Conservation (phyloP, 345 rosid genomes). For the Conringia planisiliqua region DNA sequence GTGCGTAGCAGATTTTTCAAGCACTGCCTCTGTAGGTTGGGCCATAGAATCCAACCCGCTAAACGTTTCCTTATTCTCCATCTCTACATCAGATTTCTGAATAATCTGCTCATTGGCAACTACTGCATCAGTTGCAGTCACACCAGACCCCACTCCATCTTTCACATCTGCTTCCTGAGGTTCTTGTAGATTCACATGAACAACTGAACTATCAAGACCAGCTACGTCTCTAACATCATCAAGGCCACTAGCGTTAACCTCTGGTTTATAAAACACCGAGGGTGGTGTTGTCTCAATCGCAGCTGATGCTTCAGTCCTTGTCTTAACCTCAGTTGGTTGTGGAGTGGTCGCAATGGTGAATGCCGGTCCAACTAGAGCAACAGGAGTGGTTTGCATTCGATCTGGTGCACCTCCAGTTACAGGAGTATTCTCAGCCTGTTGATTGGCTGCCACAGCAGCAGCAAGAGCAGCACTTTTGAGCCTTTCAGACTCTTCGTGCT, state of each 20-base stretch:
- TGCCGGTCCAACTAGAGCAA: background rate
- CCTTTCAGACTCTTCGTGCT: constrained; percentile 51
- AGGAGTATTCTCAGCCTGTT: constrained; percentile 3
- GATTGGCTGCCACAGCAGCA: constrained; percentile 37
- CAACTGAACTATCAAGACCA: constrained; percentile 41
- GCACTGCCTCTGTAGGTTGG: constrained; percentile 44
- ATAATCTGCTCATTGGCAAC: constrained; percentile 26
- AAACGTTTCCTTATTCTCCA: constrained; percentile 36
- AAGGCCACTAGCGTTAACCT: background rate
- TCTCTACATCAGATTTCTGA: constrained; percentile 29
- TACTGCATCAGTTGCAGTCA: constrained; percentile 13
- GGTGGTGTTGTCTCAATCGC: background rate
- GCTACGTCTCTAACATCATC: constrained; percentile 42
- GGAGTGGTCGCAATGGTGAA: constrained; percentile 22
- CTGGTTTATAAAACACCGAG: constrained; percentile 3
- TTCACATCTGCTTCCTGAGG: constrained; percentile 1
- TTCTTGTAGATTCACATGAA: constrained; percentile 24
- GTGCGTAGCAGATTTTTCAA: constrained; percentile 52
- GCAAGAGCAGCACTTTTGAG: constrained; percentile 16
- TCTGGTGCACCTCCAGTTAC: constrained; percentile 9
- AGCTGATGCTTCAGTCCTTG: background rate
- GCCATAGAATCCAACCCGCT: constrained; percentile 41
- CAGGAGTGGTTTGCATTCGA: constrained; percentile 18
- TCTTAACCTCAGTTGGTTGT: background rate
- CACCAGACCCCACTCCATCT: background rate